Conservation (phyloP, 176 grass and related monocot genomes). For the Eleusine coracana region DNA sequence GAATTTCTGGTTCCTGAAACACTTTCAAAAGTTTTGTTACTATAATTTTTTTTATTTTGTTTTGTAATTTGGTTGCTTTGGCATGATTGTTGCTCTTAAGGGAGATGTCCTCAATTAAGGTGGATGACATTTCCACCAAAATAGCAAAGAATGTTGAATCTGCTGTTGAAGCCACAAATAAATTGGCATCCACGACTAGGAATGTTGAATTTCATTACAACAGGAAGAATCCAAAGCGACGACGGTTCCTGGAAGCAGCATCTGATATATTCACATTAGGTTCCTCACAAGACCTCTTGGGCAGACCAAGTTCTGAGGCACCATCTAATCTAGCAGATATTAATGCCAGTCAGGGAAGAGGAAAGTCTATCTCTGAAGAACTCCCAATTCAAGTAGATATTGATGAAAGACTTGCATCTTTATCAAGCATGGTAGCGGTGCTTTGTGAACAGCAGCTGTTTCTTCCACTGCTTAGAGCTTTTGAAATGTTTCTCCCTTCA, state of each 20-base stretch:
- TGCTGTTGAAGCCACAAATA: constrained; percentile 86
- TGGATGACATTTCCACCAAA: constrained; percentile 70
- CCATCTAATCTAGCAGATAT: constrained; percentile 39
- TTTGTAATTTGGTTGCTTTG: constrained; percentile 44
- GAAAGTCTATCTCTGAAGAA: constrained; percentile 40
- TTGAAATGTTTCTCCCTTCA: constrained; percentile 95
- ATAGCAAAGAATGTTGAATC: constrained; percentile 75
- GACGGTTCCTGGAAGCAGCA: constrained; percentile 56
- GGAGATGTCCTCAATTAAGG: constrained; percentile 75
- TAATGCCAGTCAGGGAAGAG: constrained; percentile 51
- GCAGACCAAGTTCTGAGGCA: constrained; percentile 40
- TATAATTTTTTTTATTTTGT: constrained; percentile 34
- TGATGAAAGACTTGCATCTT: constrained; percentile 72
- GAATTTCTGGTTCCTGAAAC: background rate
- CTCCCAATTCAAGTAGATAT: constrained; percentile 46
- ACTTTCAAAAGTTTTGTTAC: constrained; percentile 49
- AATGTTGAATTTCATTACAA: constrained; percentile 74
- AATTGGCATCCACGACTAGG: constrained; percentile 60
- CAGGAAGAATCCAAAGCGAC: constrained; percentile 87
- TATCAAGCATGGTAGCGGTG: constrained; percentile 88
- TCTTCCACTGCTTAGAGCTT: constrained; percentile 84
- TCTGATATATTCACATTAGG: constrained; percentile 38
- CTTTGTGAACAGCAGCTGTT: constrained; percentile 92
- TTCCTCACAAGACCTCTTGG: constrained; percentile 36
- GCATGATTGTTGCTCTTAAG: constrained; percentile 38